Evolutionary conservation across 139 green algal genomes (phyloP), one percentile per base, ranked within the genome.

Genomic region (Coccomyxa sp.): DNA sequence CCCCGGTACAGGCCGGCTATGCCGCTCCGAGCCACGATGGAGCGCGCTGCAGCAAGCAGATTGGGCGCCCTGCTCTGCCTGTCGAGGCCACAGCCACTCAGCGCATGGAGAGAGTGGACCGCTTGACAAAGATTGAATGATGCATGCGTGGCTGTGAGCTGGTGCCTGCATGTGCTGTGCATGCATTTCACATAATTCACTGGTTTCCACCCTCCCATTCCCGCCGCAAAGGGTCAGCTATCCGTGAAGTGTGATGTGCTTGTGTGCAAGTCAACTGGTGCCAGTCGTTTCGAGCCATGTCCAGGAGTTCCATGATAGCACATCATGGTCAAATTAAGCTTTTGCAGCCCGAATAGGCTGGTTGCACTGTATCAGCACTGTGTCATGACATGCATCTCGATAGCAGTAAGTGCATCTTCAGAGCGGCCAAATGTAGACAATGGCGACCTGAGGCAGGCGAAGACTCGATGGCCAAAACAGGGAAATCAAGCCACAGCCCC

Each of bases 1-100:
- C 94, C 94, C 57, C 82, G 87, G 90, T 92, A 98, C 51, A 98
- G 85, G 16, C 85, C 90, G 1, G 66, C 66, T 7, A 74, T 74
- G 66, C 66, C 66, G 23, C 88, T 81, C 0, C 23, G 67, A 13
- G 30, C 79, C 76, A 90, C 67, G 21, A 91, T 60, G 63, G 79
- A 10, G 60, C 58, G 23, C 12, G 78, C 60, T 30, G 66, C 66
- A 14, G 23, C 21, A 7, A 23, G 1, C 21, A 27, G 66, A 10
- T 74, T 74, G 21, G 21, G 21, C 21, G 23, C 21, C 21, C 21
- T 27, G 21, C 21, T 74, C 23, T 23, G 66, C 23, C 66, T 74
- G 21, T 74, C 9, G 23, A 27, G 21, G 21, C 23, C 21, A 27
- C 23, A 27, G 4, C 4, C 66, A 27, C 66, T 74, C 66, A 74